These are phyloP conservation scores for Apiotrichum akiyoshidainum DNA, from an alignment of 1,284 basidiomycete genomes.

Conservation along the genomic window DNA sequence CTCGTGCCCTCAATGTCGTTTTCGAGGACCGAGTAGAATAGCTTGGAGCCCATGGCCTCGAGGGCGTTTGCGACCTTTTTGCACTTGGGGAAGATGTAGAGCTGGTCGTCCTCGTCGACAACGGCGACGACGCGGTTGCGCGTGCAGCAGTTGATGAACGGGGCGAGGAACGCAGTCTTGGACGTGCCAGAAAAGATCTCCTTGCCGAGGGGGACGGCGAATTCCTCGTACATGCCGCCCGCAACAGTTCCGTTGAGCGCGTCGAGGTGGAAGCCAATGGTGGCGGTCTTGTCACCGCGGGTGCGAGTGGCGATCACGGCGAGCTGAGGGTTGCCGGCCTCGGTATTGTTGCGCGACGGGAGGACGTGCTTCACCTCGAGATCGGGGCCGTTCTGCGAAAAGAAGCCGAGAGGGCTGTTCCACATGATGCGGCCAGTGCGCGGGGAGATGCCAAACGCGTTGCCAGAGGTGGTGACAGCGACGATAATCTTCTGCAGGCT, in stretches of 20 bases:
- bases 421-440: slow-evolving; percentile 71
- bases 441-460: slow-evolving; percentile 78
- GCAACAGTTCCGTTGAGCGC: slow-evolving; percentile 66
- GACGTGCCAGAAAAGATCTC: slow-evolving; percentile 34
- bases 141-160: slow-evolving; percentile 45
- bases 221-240: slow-evolving; percentile 24
- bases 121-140: slow-evolving; percentile 42
- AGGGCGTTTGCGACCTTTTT: slow-evolving; percentile 41
- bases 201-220: slow-evolving; percentile 35
- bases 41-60: slow-evolving; percentile 25
- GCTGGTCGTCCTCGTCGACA: slow-evolving; percentile 28
- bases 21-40: slow-evolving; percentile 34
- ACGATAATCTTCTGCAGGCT: slow-evolving; percentile 80
- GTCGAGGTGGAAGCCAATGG: slow-evolving; percentile 73
- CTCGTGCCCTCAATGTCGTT: slow-evolving; percentile 17
- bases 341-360: slow-evolving; percentile 36
- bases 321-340: slow-evolving; percentile 39
- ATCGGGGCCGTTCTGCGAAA: slow-evolving; percentile 29
- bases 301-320: slow-evolving; percentile 36
- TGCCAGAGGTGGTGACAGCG: slow-evolving; percentile 67
- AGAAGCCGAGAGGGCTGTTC: slow-evolving; percentile 59
- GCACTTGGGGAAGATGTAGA: slow-evolving; percentile 49
- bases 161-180: slow-evolving; percentile 38
- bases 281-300: slow-evolving; percentile 12
- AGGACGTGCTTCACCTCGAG: slow-evolving; percentile 37